phyloP scores from a whole-genome alignment of 2,329 filamentous ascomycete species.

The Eurotiales sp. region DNA sequence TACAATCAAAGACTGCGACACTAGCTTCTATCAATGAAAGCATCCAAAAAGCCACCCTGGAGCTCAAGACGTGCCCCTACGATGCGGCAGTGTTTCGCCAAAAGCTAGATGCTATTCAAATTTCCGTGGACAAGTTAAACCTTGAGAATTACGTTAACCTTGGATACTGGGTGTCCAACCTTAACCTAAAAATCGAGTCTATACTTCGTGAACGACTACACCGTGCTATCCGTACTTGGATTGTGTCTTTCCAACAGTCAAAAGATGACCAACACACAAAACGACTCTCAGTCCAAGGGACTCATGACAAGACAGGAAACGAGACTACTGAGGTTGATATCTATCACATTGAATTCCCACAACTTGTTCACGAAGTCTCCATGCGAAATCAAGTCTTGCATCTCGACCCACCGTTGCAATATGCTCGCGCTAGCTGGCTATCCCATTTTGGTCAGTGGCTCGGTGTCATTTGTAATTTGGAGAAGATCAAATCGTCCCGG shows the following conservation, averaged over 20 bases:
- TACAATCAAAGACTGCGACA: slow-evolving; percentile 82
- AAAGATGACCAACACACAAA: slow-evolving; percentile 27
- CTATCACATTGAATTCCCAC: slow-evolving; percentile 40
- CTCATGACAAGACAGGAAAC: slow-evolving; percentile 16
- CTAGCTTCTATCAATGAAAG: slow-evolving; percentile 76
- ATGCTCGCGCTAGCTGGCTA: slow-evolving; percentile 89
- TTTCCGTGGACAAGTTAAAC: slow-evolving; percentile 92
- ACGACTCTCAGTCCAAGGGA: slow-evolving; percentile 21
- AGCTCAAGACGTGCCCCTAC: slow-evolving; percentile 82
- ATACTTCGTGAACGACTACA: slow-evolving; percentile 79
- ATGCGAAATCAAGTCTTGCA: slow-evolving; percentile 99
- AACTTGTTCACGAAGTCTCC: slow-evolving; percentile 81
- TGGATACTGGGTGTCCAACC: slow-evolving; percentile 78
- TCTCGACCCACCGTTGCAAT: slow-evolving; percentile 88
- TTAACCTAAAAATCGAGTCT: slow-evolving; percentile 80
- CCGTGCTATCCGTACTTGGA: slow-evolving; percentile 81
- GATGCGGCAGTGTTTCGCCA: slow-evolving; percentile 73
- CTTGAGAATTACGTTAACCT: slow-evolving; percentile 95
- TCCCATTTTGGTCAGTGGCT: slow-evolving; percentile 91
- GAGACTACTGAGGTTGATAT: slow-evolving; percentile 28
- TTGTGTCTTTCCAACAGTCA: slow-evolving; percentile 70
- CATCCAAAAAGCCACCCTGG: slow-evolving; percentile 74
- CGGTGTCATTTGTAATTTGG: slow-evolving; percentile 83
- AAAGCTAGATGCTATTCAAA: slow-evolving; percentile 80
- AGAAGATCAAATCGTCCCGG: slow-evolving; percentile 89